Conservation (phyloP, 2,329 filamentous ascomycete species). For the Mycosphaerella sp. region DNA sequence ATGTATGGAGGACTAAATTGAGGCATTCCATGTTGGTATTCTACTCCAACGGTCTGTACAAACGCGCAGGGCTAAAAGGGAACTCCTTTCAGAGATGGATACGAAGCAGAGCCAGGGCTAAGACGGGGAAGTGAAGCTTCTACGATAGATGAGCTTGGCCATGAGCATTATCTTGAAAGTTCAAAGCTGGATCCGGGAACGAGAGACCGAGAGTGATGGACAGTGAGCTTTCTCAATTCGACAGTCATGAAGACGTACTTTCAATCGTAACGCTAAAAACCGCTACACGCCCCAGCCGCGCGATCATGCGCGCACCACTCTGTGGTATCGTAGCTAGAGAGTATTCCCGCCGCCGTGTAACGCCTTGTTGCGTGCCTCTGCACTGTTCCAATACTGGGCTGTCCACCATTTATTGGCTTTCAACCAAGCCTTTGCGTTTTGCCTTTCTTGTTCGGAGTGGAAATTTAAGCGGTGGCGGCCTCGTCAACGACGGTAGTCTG, state of each 20-base stretch:
- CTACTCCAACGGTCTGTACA: too few species aligned
- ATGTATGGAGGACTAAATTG: too few species aligned
- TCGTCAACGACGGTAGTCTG: slow-evolving; percentile 80
- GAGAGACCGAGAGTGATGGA: neutral
- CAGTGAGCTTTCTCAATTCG: slow-evolving; percentile 8
- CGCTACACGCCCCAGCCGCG: neutral
- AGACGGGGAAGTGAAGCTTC: too few species aligned
- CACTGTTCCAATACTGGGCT: neutral
- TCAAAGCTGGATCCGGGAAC: neutral
- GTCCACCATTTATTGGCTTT: too few species aligned
- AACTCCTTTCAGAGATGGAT: too few species aligned
- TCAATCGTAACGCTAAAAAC: slow-evolving; percentile 4
- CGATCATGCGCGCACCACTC: neutral
- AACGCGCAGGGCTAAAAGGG: too few species aligned
- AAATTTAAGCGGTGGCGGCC: slow-evolving; percentile 30
- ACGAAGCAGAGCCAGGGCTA: too few species aligned
- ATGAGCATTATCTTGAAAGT: neutral
- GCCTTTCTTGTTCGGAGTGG: neutral
- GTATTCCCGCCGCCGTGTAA: slow-evolving; percentile 5
- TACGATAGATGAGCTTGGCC: neutral
- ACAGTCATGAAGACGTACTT: slow-evolving; percentile 11
- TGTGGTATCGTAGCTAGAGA: slow-evolving; percentile 2
- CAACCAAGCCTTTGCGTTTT: neutral
- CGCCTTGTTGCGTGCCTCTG: slow-evolving; percentile 1
- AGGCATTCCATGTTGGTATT: too few species aligned